These are phyloP conservation scores for Phytophthora pisi DNA, from an alignment of 352 stramenopile genomes.

Conservation along the genomic window DNA sequence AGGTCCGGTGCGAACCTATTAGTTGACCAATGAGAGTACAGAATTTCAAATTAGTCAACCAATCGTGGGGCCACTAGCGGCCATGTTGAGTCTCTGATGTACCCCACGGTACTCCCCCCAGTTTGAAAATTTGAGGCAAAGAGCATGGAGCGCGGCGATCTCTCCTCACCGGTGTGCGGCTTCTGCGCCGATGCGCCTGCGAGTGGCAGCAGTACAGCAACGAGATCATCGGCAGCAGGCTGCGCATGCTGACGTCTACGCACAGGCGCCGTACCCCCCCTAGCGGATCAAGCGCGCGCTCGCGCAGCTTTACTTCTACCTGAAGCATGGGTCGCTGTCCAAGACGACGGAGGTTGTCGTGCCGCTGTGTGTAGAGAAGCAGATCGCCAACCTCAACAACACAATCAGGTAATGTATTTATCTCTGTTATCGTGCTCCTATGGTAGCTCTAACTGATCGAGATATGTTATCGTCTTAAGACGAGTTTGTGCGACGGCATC, in stretches of 20 bases:
- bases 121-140: not conserved
- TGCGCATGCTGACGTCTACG: not conserved
- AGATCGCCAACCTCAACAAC: not conserved
- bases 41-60: not conserved
- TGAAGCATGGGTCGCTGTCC: not conserved
- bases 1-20: too few relatives aligned
- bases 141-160: not conserved
- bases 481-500: too few relatives aligned
- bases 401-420: constrained; percentile 2
- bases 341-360: not conserved
- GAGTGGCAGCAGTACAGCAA: constrained; percentile 3
- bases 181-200: constrained; percentile 7
- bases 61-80: not conserved
- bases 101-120: not conserved
- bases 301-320: constrained; percentile 2
- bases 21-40: too few relatives aligned
- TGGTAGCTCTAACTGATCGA: constrained; percentile 1
- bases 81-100: not conserved
- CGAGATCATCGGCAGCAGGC: constrained; percentile 4
- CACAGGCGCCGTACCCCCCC: not conserved
- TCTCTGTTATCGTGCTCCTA: not conserved
- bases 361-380: constrained; percentile 6
- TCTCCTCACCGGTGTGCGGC: not conserved
- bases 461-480: too few relatives aligned
- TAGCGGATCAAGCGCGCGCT: not conserved